Evolutionary conservation across 1,139 yeast genomes (phyloP), one percentile per base, ranked within the genome.

Genomic region (Suhomyces wounanorum): DNA sequence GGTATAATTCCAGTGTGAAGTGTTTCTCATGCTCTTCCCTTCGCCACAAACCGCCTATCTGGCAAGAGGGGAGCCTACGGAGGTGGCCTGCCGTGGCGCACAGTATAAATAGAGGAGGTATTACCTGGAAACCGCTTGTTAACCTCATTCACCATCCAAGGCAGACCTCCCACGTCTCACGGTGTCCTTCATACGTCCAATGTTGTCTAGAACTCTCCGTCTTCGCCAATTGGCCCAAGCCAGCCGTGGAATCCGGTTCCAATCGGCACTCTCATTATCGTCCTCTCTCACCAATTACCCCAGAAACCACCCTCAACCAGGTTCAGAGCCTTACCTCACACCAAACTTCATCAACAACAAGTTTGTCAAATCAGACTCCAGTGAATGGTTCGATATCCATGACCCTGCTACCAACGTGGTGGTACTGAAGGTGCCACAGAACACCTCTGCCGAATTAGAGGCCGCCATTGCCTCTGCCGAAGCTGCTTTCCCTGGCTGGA

Each of bases 381-480:
- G 66, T 18, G 77, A 78, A 58, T 87, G 91, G 91, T 83, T 78
- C 63, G 91, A 86, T 54, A 77, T 87, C 52, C 85, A 79, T 63
- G 94, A 87, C 65, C 94, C 94, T 13, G 89, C 94, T 49, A 87
- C 94, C 51, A 83, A 86, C 67, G 65, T 74, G 55, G 81, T 86
- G 43, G 84, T 87, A 41, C 77, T 87, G 45, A 75, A 78, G 58
- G 94, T 87, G 14, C 94, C 94, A 16, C 92, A 87, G 69, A 77
- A 83, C 38, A 87, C 94, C 11, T 79, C 78, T 7, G 79, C 73
- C 48, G 95, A 87, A 67, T 73, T 87, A 62, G 82, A 78, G 51
- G 79, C 77, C 17, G 94, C 94, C 8, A 84, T 87, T 48, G 83
- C 78, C 41, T 73, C 87, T 40, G 91, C 91, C 8, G 77, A 79